phyloP scores from a whole-genome alignment of 2,329 filamentous ascomycete species.

The Penicillium crustosum region DNA sequence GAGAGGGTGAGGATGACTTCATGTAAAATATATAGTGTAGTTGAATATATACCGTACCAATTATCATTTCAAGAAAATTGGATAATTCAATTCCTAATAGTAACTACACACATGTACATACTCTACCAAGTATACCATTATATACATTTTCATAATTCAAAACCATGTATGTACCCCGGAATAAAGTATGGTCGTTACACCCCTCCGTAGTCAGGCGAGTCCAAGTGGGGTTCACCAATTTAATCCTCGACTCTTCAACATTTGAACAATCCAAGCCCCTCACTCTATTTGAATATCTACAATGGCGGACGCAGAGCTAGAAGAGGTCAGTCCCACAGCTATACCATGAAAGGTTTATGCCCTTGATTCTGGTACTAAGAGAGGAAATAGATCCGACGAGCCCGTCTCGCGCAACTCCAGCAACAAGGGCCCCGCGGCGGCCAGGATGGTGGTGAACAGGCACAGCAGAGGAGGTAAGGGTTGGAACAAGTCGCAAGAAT shows the following conservation, averaged over 20 bases:
- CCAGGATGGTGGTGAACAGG: constrained; percentile 50
- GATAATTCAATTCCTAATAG: neutral
- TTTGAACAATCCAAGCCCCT: neutral
- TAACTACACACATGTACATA: neutral
- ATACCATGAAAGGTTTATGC: neutral
- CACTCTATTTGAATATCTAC: neutral
- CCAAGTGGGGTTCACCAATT: constrained; percentile 23
- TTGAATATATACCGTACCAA: no score
- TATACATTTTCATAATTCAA: neutral
- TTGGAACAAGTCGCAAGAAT: neutral
- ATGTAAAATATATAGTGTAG: neutral
- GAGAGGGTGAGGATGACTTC: neutral
- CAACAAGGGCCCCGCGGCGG: constrained; percentile 57
- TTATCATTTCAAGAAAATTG: neutral
- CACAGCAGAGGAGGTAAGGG: constrained; percentile 66
- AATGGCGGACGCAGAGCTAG: constrained; percentile 67
- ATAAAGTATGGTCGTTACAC: neutral
- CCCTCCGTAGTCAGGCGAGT: constrained; percentile 22
- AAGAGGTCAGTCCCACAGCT: constrained; percentile 50
- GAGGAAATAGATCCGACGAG: constrained; percentile 72
- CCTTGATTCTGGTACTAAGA: constrained; percentile 2
- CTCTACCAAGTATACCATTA: neutral
- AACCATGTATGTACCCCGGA: neutral
- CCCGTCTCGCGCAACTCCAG: constrained; percentile 90
- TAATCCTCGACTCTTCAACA: constrained; percentile 12